Evolutionary conservation across 352 stramenopile species (phyloP).

Genomic region (Globisporangium megalacanthum): DNA sequence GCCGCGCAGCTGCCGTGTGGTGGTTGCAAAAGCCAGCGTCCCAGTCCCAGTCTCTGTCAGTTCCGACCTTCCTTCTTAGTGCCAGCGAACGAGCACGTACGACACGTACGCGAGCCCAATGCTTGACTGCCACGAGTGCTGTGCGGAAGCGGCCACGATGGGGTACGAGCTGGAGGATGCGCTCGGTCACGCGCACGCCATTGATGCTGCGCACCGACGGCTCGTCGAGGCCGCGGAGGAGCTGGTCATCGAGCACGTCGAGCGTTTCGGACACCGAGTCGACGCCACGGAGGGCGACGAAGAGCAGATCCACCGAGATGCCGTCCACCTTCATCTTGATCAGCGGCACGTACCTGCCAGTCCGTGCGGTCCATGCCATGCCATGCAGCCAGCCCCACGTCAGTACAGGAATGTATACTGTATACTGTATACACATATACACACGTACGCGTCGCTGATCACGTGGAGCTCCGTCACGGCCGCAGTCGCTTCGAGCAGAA

Average conservation of each 20-base stretch:
- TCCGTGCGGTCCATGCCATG: background rate
- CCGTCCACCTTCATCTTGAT: conserved; percentile 93
- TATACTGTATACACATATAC: background rate
- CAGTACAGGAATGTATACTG: background rate
- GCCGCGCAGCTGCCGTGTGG: conserved; percentile 66
- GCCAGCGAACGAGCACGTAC: background rate
- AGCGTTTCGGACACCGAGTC: conserved; percentile 54
- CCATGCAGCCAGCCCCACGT: no score
- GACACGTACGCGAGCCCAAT: conserved; percentile 75
- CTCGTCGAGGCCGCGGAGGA: conserved; percentile 90
- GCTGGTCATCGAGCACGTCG: conserved; percentile 75
- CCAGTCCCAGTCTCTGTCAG: no score
- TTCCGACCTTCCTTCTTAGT: background rate
- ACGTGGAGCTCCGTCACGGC: conserved; percentile 72
- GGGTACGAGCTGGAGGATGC: conserved; percentile 90
- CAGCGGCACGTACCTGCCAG: conserved; percentile 82
- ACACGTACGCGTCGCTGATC: conserved; percentile 83
- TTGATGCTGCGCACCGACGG: conserved; percentile 91
- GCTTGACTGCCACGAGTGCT: conserved; percentile 89
- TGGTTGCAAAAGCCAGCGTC: no score
- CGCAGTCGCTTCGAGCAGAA: conserved; percentile 63
- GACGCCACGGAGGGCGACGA: conserved; percentile 68
- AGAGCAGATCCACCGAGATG: conserved; percentile 93
- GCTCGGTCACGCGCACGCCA: conserved; percentile 93
- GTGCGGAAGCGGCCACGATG: conserved; percentile 82